These are phyloP conservation scores for Pseudozyma hubeiensis DNA, from an alignment of 1,284 basidiomycete genomes.

Conservation along the genomic window DNA sequence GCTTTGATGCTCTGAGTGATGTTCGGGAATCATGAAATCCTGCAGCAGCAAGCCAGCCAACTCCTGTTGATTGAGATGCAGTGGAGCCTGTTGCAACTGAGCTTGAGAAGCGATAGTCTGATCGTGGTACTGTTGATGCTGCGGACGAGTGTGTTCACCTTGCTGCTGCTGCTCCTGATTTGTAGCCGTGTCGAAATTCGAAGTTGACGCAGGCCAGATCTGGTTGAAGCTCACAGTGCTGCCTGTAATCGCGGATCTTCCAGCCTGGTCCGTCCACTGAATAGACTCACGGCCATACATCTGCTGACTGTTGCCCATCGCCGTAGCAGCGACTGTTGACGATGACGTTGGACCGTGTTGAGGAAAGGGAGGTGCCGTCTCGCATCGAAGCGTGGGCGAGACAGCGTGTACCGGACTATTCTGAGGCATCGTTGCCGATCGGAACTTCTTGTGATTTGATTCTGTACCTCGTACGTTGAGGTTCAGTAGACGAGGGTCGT, in stretches of 20 bases:
- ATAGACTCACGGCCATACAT: no score
- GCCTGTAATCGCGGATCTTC: no score
- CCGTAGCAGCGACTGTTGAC: not conserved
- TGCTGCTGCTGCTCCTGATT: not conserved
- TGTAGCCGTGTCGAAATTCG: not conserved
- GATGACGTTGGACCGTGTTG: not conserved
- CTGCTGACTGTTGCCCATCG: not conserved
- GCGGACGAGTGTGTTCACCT: no score
- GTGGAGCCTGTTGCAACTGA: not conserved
- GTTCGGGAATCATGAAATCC: conserved; percentile 15
- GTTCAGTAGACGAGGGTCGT: no score
- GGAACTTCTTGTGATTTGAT: conserved; percentile 4
- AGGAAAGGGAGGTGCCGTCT: conserved; percentile 14
- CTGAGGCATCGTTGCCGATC: conserved; percentile 20
- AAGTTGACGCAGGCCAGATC: not conserved
- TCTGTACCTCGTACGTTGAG: not conserved
- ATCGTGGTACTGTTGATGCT: conserved; percentile 8
- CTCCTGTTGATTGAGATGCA: conserved; percentile 9
- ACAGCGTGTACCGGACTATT: not conserved
- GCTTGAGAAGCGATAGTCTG: not conserved
- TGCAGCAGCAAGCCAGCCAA: conserved; percentile 14
- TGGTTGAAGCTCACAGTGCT: no score
- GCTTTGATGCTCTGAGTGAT: not conserved
- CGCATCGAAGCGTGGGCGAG: conserved; percentile 4
- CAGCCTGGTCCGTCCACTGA: no score